Percentiles rank a stretch among this genome's conserved stretches.
These are phyloP conservation scores for Borovskyia barvae DNA, from an alignment of 208 protist genomes.

Conservation along the genomic window DNA sequence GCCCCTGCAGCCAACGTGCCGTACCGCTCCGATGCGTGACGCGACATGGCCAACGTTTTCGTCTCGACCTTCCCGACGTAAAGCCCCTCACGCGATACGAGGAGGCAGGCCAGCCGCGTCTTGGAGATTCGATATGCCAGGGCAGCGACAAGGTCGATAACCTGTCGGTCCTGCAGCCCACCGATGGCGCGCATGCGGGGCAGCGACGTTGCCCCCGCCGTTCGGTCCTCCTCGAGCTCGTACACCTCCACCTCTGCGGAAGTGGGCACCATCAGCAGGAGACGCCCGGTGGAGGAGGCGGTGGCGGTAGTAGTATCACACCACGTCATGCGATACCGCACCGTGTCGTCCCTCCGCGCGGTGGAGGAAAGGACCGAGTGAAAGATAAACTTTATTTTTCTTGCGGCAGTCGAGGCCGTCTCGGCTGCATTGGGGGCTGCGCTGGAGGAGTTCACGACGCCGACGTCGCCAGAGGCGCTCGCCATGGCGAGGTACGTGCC, in stretches of 20 bases:
- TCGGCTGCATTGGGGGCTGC: background rate
- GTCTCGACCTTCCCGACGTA: conserved; percentile 54
- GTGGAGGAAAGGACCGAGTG: conserved; percentile 39
- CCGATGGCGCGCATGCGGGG: conserved; percentile 30
- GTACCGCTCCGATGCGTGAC: conserved; percentile 47
- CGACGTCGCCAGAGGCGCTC: conserved; percentile 49
- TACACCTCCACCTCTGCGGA: conserved; percentile 45
- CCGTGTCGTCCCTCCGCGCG: conserved; percentile 41
- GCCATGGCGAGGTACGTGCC: conserved; percentile 61
- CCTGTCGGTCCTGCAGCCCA: conserved; percentile 29
- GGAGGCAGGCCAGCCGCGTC: conserved; percentile 34
- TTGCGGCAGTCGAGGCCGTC: background rate
- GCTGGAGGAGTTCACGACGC: conserved; percentile 28
- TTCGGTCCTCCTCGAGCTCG: background rate
- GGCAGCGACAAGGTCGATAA: conserved; percentile 38
- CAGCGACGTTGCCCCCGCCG: background rate
- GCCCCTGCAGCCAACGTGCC: background rate
- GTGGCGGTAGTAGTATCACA: conserved; percentile 22
- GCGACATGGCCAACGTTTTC: conserved; percentile 41
- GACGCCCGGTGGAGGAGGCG: background rate
- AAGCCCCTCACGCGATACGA: conserved; percentile 30
- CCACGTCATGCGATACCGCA: conserved; percentile 60
- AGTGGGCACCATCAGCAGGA: conserved; percentile 54
- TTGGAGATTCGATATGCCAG: conserved; percentile 36
- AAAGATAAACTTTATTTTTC: conserved; percentile 26